Percentiles rank a stretch among this genome's conserved stretches.
These are phyloP conservation scores for Amphicarpaea edgeworthii DNA, from an alignment of 306 rosid species.

Conservation along the genomic window DNA sequence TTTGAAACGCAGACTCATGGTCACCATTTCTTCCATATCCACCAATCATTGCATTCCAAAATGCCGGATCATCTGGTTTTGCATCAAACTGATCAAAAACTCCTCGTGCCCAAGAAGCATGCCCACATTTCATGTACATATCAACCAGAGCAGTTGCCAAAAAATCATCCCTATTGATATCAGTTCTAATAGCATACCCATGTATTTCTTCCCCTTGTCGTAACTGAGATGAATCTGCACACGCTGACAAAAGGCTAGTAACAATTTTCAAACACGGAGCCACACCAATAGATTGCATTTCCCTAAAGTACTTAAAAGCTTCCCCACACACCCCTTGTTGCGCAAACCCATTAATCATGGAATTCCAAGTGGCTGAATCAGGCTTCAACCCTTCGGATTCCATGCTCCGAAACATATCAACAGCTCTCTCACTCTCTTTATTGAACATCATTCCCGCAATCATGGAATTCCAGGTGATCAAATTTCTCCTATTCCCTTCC, in stretches of 20 bases:
- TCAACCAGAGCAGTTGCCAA: conserved; percentile 73
- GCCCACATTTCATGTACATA: conserved; percentile 78
- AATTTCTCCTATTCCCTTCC: conserved; percentile 52
- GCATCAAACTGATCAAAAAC: conserved; percentile 60
- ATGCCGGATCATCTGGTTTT: conserved; percentile 69
- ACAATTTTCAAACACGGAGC: conserved; percentile 62
- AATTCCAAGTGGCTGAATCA: conserved; percentile 82
- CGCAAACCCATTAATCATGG: conserved; percentile 71
- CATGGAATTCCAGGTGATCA: conserved; percentile 75
- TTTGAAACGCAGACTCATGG: conserved; percentile 57
- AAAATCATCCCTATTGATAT: conserved; percentile 55
- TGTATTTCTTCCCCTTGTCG: conserved; percentile 69
- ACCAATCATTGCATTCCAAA: conserved; percentile 81
- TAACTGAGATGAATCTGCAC: conserved; percentile 63
- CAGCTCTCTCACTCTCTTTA: conserved; percentile 57
- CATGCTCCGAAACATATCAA: conserved; percentile 56
- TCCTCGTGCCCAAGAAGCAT: conserved; percentile 56
- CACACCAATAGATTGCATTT: conserved; percentile 60
- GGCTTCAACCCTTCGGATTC: conserved; percentile 59
- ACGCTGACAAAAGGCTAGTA: conserved; percentile 68
- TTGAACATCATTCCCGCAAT: conserved; percentile 78
- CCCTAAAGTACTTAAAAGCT: conserved; percentile 66
- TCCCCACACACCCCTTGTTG: conserved; percentile 56
- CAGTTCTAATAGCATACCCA: conserved; percentile 58
- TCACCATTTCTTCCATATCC: conserved; percentile 84